Evolutionary conservation across 768 basidiomycete species (phyloP).

Genomic region (Rubroboletus pulcherrimus): DNA sequence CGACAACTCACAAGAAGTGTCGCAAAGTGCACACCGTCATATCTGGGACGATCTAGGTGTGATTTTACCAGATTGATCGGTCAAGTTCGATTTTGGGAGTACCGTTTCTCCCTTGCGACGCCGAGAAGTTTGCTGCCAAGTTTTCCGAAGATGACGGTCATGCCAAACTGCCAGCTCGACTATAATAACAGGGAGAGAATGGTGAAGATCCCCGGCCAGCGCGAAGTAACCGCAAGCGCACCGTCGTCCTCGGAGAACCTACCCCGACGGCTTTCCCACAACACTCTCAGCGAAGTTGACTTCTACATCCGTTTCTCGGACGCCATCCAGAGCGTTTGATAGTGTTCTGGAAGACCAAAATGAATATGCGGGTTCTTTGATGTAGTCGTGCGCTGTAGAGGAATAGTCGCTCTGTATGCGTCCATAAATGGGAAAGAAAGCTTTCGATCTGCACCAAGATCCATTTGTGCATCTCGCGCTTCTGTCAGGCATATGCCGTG

Average conservation of each 20-base stretch:
- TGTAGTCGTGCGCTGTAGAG: neutral
- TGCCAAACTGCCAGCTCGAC: conserved; percentile 3
- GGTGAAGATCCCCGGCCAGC: neutral
- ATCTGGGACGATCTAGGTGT: conserved; percentile 6
- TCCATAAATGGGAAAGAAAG: neutral
- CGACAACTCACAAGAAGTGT: conserved; percentile 1
- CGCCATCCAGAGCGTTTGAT: neutral
- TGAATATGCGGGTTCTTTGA: conserved; percentile 2
- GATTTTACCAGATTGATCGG: conserved; percentile 10
- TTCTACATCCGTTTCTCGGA: neutral
- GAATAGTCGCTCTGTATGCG: neutral
- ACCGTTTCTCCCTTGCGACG: neutral
- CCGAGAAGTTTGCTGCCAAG: neutral
- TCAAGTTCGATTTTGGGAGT: conserved; percentile 4
- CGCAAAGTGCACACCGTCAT: neutral
- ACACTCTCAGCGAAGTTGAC: conserved; percentile 7
- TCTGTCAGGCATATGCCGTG: conserved; percentile 1
- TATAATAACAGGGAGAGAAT: neutral
- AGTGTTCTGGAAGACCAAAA: neutral
- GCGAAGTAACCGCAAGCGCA: neutral
- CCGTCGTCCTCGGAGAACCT: conserved; percentile 17
- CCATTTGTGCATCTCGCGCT: conserved; percentile 4
- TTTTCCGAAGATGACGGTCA: conserved; percentile 3
- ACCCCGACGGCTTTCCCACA: conserved; percentile 3
- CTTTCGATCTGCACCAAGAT: conserved; percentile 15